Evolutionary conservation across 306 rosid species (phyloP).

Genomic region (Quercus dentata): DNA sequence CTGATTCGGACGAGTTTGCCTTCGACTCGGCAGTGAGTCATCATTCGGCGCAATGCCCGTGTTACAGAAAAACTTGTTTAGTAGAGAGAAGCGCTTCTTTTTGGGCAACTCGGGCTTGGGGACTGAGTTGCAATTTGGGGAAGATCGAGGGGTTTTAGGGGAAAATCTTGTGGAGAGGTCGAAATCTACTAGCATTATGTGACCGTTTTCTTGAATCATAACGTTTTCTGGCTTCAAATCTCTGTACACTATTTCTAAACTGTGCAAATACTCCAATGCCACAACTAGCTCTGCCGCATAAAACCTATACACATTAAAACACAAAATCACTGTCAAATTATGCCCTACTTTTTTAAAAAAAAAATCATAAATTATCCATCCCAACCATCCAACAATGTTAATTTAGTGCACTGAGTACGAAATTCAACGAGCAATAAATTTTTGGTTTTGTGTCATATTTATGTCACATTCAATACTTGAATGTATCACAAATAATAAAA

Average conservation of each 20-base stretch:
- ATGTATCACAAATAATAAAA: no score
- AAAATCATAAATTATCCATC: no score
- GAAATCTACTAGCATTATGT: conserved; percentile 91
- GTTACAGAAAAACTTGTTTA: conserved; percentile 35
- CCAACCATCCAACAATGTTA: no score
- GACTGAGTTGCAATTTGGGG: conserved; percentile 26
- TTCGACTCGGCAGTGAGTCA: conserved; percentile 1
- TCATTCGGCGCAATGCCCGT: conserved; percentile 22
- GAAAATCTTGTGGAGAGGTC: conserved; percentile 70
- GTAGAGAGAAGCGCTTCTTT: conserved; percentile 26
- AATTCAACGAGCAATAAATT: no score
- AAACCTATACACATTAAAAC: conserved; percentile 42
- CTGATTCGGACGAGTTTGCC: conserved; percentile 9
- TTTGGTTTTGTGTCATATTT: no score
- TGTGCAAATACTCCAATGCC: conserved; percentile 75
- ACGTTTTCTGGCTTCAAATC: conserved; percentile 93
- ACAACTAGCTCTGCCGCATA: conserved; percentile 84
- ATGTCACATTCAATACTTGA: no score
- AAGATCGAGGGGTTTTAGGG: conserved; percentile 32
- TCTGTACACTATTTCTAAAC: conserved; percentile 71
- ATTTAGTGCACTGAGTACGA: no score
- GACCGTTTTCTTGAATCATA: conserved; percentile 82
- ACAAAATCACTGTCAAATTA: no score
- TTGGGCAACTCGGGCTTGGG: conserved; percentile 2
- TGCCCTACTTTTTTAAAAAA: no score